Conservation (phyloP, 2,329 filamentous ascomycete genomes). For the Metarhizium humberi region DNA sequence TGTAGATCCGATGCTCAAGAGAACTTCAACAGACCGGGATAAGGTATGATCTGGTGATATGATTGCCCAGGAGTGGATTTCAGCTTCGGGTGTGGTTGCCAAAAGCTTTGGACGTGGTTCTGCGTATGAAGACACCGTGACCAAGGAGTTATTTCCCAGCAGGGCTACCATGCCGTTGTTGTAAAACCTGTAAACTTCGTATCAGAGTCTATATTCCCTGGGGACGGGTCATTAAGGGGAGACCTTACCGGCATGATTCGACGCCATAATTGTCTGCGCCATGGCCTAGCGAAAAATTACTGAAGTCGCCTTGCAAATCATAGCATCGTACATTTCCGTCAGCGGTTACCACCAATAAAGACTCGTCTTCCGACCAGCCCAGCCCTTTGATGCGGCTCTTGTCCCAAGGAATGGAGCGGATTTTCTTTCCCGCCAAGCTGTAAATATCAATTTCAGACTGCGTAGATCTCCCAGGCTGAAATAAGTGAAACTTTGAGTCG, state of each 20-base stretch:
- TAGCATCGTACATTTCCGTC: slow-evolving; percentile 90
- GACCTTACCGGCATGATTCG: slow-evolving; percentile 57
- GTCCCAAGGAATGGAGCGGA: slow-evolving; percentile 84
- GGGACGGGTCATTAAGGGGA: not conserved
- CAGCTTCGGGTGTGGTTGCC: slow-evolving; percentile 64
- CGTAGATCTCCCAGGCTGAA: slow-evolving; percentile 58
- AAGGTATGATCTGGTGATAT: slow-evolving; percentile 82
- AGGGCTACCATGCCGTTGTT: slow-evolving; percentile 86
- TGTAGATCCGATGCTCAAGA: slow-evolving; percentile 76
- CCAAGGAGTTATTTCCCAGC: slow-evolving; percentile 75
- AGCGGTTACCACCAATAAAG: slow-evolving; percentile 75
- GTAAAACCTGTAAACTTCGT: slow-evolving; percentile 53
- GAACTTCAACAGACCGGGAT: slow-evolving; percentile 84
- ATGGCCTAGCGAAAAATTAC: slow-evolving; percentile 84
- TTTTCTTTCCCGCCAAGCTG: slow-evolving; percentile 81
- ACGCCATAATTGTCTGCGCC: slow-evolving; percentile 85
- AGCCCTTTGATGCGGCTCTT: slow-evolving; percentile 78
- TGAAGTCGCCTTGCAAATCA: slow-evolving; percentile 90
- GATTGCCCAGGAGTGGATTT: slow-evolving; percentile 80
- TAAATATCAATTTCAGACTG: slow-evolving; percentile 91
- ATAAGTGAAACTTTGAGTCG: slow-evolving; percentile 72
- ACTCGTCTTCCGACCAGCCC: slow-evolving; percentile 95
- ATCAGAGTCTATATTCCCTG: not conserved
- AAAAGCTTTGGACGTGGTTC: slow-evolving; percentile 83
- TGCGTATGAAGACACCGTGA: slow-evolving; percentile 80